Percentiles rank a stretch among this genome's conserved stretches.
Evolutionary conservation across 164 flowering plant genomes (phyloP).

Genomic region (Malania oleifera): DNA sequence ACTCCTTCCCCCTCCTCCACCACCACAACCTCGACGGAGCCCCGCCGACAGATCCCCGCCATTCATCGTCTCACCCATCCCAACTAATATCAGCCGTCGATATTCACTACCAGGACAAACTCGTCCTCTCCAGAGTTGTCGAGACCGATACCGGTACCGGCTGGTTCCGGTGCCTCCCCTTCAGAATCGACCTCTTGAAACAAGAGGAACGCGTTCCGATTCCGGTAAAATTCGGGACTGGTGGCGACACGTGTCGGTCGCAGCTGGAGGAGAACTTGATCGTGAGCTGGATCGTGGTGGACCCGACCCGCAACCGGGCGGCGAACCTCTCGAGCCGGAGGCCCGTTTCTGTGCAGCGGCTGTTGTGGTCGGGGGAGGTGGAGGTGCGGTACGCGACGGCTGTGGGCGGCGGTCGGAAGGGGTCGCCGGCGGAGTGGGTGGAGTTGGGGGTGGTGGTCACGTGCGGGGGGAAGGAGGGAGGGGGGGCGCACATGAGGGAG

Average conservation of each 20-base stretch:
- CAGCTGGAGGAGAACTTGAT: conserved; percentile 30
- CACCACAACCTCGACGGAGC: not conserved
- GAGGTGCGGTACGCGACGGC: conserved; percentile 42
- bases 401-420: conserved; percentile 15
- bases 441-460: conserved; percentile 39
- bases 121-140: conserved; percentile 44
- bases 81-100: conserved; percentile 78
- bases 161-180: conserved; percentile 56
- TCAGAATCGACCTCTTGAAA: conserved; percentile 54
- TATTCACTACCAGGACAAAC: conserved; percentile 32
- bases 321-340: conserved; percentile 48
- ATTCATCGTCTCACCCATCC: not conserved
- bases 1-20: conserved; percentile 44
- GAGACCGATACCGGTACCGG: conserved; percentile 33
- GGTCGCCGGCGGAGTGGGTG: conserved; percentile 20
- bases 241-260: conserved; percentile 13
- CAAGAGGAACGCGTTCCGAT: conserved; percentile 42
- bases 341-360: conserved; percentile 50
- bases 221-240: conserved; percentile 12
- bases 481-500: conserved; percentile 50
- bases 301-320: conserved; percentile 39
- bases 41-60: not conserved
- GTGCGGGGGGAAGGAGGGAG: conserved; percentile 37
- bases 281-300: conserved; percentile 40
- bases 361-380: conserved; percentile 57